These are phyloP conservation scores for Sporormia fimetaria DNA, from an alignment of 495 filamentous ascomycete species.

Conservation along the genomic window DNA sequence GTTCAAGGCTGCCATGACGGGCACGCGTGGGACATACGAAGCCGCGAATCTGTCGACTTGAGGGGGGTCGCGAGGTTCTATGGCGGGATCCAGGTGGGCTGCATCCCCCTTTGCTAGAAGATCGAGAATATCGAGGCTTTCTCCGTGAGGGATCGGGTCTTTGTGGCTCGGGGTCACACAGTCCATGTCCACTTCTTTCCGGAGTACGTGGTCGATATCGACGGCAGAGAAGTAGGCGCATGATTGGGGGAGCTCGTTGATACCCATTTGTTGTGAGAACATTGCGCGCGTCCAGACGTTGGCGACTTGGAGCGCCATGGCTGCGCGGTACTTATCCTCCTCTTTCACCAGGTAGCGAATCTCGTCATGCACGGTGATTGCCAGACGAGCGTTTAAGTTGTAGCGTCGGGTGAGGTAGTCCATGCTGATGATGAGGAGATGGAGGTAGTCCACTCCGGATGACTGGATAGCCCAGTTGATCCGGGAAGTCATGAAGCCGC, in stretches of 20 bases:
- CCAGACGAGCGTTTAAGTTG: conserved; percentile 69
- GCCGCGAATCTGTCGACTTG: conserved; percentile 50
- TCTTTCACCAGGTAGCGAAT: conserved; percentile 86
- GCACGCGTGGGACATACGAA: conserved; percentile 57
- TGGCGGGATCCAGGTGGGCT: conserved; percentile 53
- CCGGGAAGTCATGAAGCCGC: conserved; percentile 85
- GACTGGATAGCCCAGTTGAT: conserved; percentile 99
- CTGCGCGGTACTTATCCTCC: conserved; percentile 74
- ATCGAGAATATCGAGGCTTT: conserved; percentile 66
- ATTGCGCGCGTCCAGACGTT: conserved; percentile 96
- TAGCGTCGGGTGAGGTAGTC: conserved; percentile 83
- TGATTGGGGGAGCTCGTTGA: conserved; percentile 83
- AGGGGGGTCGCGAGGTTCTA: conserved; percentile 42
- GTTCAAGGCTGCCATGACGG: conserved; percentile 64
- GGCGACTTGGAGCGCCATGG: conserved; percentile 84
- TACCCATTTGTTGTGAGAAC: conserved; percentile 94
- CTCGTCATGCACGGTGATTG: conserved; percentile 95
- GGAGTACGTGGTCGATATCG: conserved; percentile 84
- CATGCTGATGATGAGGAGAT: conserved; percentile 88
- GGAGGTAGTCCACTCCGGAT: conserved; percentile 92
- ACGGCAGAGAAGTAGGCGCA: conserved; percentile 94
- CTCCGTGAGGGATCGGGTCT: conserved; percentile 66
- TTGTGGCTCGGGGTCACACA: conserved; percentile 85
- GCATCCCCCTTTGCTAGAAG: conserved; percentile 57
- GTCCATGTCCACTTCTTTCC: conserved; percentile 97